Evolutionary conservation across 2,329 filamentous ascomycete species (phyloP), one percentile per base, ranked within the genome.

Genomic region (Epichloe uncinata): DNA sequence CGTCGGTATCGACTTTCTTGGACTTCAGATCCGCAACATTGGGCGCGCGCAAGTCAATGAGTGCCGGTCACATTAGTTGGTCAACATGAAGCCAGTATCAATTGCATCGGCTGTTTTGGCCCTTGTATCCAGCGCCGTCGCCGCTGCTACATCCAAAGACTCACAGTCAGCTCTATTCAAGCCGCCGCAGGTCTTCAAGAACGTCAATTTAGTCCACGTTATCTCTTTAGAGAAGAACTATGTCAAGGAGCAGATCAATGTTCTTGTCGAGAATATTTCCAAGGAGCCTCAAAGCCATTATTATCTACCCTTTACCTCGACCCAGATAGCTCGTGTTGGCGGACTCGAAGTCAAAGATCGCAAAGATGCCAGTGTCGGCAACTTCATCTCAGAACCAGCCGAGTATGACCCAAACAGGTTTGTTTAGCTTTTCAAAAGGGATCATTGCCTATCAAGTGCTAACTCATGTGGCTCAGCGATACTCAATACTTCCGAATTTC

Each of bases 191-290:
- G 86, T 90, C 57, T 98, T 95, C 73, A 88, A 90, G 72, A 96
- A 98, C 69, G 78, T 77, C 68, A 97, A 98, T 66, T 70, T 97
- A 33, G 85, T 97, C 47, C 86, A 93, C 61, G 83, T 85, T 56
- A 84, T 94, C 63, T 95, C 95, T 57, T 70, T 96, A 52, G 91
- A 97, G 69, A 97, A 96, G 75, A 86, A 82, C 58, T 97, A 93
- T 62, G 82, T 83, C 50, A 84, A 89, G 63, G 91, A 97, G 69
- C 85, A 83, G 13, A 81, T 96, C 74, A 96, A 97, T 69, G 84
- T 95, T n/a, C 75, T 95, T 47, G 81, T 98, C 55, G 85, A 96
- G 73, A 98, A 98, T 66, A 74, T 86, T 57, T 87, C 84, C 61
- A 75, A 78, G 54, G 73, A 83, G 57, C 78, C 89, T 16, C 90